Conservation (phyloP, 1,139 yeast species). For the Yamadazyma sp. region DNA sequence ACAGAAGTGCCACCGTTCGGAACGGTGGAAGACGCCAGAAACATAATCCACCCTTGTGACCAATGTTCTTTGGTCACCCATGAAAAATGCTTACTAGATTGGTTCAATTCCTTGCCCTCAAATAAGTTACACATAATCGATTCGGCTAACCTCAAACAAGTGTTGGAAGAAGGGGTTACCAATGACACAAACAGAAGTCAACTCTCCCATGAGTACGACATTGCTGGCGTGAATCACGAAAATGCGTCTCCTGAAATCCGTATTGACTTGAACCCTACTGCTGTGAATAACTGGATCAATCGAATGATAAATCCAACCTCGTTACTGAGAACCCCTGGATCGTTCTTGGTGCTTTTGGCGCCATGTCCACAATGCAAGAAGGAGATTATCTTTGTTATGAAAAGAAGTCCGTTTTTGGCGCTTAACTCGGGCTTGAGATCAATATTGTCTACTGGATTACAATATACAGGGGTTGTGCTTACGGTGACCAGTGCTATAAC, state of each 20-base stretch:
- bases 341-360: slow-evolving; percentile 23
- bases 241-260: slow-evolving; percentile 2
- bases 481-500: slow-evolving; percentile 43
- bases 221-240: neutral
- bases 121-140: slow-evolving; percentile 29
- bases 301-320: slow-evolving; percentile 9
- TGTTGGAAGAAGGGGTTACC: slow-evolving; percentile 1
- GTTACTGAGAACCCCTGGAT: neutral
- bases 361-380: slow-evolving; percentile 48
- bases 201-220: slow-evolving; percentile 16
- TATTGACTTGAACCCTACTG: slow-evolving; percentile 4
- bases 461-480: slow-evolving; percentile 34
- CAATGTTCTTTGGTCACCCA: slow-evolving; percentile 41
- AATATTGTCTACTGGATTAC: slow-evolving; percentile 24
- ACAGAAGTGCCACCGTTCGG: slow-evolving; percentile 47
- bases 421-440: slow-evolving; percentile 21
- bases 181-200: neutral
- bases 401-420: slow-evolving; percentile 28
- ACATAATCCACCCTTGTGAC: slow-evolving; percentile 40
- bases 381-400: slow-evolving; percentile 36
- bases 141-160: neutral
- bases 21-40: slow-evolving; percentile 35
- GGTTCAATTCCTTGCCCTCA: slow-evolving; percentile 41
- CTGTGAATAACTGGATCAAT: slow-evolving; percentile 20
- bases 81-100: slow-evolving; percentile 42